phyloP scores from a whole-genome alignment of 139 green algal genomes.

The Chlamydomonas applanata region DNA sequence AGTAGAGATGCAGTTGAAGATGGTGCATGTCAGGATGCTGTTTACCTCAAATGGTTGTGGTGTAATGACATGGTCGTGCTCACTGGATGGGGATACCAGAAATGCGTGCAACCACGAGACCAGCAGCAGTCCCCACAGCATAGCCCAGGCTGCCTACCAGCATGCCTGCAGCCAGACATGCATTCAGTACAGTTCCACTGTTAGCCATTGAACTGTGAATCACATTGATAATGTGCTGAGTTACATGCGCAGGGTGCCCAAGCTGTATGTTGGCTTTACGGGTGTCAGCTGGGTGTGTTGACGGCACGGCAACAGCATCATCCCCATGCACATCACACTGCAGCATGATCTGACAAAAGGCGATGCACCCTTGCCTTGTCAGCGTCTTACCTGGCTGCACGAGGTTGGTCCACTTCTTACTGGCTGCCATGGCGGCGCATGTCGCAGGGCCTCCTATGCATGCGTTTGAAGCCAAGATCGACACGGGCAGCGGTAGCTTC shows the following conservation, averaged over 20 bases:
- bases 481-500: constrained; percentile 41
- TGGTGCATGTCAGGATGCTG: no score
- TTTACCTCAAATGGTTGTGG: no score
- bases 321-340: no score
- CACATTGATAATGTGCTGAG: constrained; percentile 57
- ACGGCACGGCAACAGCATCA: no score
- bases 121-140: constrained; percentile 20
- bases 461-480: constrained; percentile 72
- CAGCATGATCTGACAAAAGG: no score
- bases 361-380: no score
- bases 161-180: constrained; percentile 39
- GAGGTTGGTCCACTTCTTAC: constrained; percentile 63
- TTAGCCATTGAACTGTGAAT: constrained; percentile 37
- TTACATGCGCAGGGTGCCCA: no score
- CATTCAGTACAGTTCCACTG: not conserved
- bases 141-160: constrained; percentile 60
- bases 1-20: not conserved
- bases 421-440: constrained; percentile 60
- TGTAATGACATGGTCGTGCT: not conserved
- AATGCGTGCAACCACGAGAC: constrained; percentile 7
- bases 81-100: not conserved
- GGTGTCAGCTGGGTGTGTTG: no score
- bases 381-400: constrained; percentile 58
- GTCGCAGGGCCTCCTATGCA: constrained; percentile 79
- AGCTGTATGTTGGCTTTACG: no score